These are phyloP conservation scores for Trifolium fragiferum DNA, from an alignment of 306 rosid species.

Conservation along the genomic window DNA sequence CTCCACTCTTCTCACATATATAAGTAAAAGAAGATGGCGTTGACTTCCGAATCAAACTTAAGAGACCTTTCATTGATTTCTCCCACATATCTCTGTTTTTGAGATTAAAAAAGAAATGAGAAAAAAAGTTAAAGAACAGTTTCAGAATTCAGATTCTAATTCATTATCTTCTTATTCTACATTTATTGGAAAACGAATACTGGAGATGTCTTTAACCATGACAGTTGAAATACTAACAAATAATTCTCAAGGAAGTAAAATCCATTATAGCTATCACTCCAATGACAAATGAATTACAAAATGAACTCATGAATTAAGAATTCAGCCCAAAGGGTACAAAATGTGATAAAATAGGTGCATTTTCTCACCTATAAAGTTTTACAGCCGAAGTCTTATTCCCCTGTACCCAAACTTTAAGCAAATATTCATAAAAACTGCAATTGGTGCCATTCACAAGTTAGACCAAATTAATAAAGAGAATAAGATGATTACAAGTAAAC, in stretches of 20 bases:
- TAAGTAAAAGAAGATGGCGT: slow-evolving; percentile 94
- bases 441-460: slow-evolving; percentile 40
- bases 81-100: slow-evolving; percentile 99
- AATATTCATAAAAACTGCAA: slow-evolving; percentile 96
- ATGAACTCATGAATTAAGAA: slow-evolving; percentile 32
- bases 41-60: slow-evolving; percentile 74
- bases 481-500: slow-evolving; percentile 29
- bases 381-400: slow-evolving; percentile 87
- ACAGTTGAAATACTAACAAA: slow-evolving; percentile 4
- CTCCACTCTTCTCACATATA: slow-evolving; percentile 94
- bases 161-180: slow-evolving; percentile 16
- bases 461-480: slow-evolving; percentile 26
- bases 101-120: slow-evolving; percentile 40
- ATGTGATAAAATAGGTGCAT: slow-evolving; percentile 4
- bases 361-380: slow-evolving; percentile 79
- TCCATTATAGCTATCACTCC: slow-evolving; percentile 29
- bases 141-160: background rate
- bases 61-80: slow-evolving; percentile 89
- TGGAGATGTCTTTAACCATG: background rate
- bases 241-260: slow-evolving; percentile 30
- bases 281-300: slow-evolving; percentile 24
- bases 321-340: slow-evolving; percentile 12
- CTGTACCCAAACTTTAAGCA: slow-evolving; percentile 97
- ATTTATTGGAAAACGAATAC: slow-evolving; percentile 30
- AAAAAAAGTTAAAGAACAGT: slow-evolving; percentile 31